A percentile compares a stretch with the other conserved stretches of the same genome.
Conservation (phyloP, 1,139 yeast species). For the Hansenula sp. region DNA sequence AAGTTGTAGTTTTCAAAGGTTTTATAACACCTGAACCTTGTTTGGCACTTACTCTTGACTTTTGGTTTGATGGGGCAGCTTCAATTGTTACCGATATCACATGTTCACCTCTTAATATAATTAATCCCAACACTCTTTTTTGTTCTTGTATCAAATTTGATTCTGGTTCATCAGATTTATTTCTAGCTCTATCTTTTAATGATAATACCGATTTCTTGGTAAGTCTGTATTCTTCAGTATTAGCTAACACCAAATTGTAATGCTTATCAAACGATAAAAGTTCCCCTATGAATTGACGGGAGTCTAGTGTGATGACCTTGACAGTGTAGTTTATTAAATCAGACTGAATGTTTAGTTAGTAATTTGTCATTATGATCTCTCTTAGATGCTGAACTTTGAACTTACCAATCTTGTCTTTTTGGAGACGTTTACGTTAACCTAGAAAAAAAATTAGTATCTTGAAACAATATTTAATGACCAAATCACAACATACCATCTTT, state of each 20-base stretch:
- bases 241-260: slow-evolving; percentile 82
- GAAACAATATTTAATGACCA: too few relatives aligned
- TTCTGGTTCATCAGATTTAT: slow-evolving; percentile 25
- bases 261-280: slow-evolving; percentile 86
- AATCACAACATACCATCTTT: too few relatives aligned
- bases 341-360: slow-evolving; percentile 37
- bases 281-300: slow-evolving; percentile 73
- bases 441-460: background rate
- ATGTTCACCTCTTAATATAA: slow-evolving; percentile 85
- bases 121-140: slow-evolving; percentile 73
- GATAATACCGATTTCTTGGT: slow-evolving; percentile 57
- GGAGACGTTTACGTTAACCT: slow-evolving; percentile 10
- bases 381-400: background rate
- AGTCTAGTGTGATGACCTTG: slow-evolving; percentile 69
- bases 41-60: slow-evolving; percentile 13
- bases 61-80: slow-evolving; percentile 52
- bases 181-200: slow-evolving; percentile 30
- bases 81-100: slow-evolving; percentile 82
- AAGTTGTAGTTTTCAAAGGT: slow-evolving; percentile 11
- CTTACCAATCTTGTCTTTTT: slow-evolving; percentile 39
- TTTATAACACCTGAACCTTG: slow-evolving; percentile 23
- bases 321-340: slow-evolving; percentile 74
- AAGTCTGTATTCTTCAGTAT: slow-evolving; percentile 78
- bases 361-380: background rate
- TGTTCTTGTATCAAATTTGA: slow-evolving; percentile 42